Evolutionary conservation across 257 asterid genomes (phyloP).

Genomic region (Handroanthus guayacan): DNA sequence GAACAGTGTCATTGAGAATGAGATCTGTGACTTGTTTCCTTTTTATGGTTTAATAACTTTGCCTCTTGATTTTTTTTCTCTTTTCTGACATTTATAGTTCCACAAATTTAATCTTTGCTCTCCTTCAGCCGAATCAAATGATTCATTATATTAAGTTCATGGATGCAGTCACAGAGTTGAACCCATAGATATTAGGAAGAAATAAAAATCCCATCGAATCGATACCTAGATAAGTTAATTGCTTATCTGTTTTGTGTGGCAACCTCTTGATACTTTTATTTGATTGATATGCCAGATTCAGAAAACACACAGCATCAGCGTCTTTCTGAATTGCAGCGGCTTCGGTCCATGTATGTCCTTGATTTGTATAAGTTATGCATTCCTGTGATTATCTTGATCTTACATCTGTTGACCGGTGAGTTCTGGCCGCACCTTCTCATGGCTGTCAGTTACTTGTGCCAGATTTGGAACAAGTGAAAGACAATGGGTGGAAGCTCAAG

Average conservation of each 20-base stretch:
- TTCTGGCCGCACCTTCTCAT: conserved; percentile 36
- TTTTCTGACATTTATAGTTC: no score
- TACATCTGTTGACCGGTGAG: conserved; percentile 20
- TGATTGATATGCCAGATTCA: conserved; percentile 56
- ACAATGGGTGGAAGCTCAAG: conserved; percentile 99
- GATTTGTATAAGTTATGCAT: conserved; percentile 34
- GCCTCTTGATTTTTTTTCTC: not conserved
- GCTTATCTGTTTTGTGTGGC: conserved; percentile 20
- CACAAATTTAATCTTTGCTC: not conserved
- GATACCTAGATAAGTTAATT: conserved; percentile 16
- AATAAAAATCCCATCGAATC: conserved; percentile 18
- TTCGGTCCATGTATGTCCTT: conserved; percentile 88
- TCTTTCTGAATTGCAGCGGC: conserved; percentile 92
- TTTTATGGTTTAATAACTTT: not conserved
- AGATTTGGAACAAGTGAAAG: conserved; percentile 97
- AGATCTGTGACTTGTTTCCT: not conserved
- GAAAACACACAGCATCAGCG: conserved; percentile 93
- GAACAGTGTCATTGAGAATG: conserved; percentile 19
- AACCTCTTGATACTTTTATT: conserved; percentile 36
- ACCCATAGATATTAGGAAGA: conserved; percentile 11
- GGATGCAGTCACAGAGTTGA: conserved; percentile 10
- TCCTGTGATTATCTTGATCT: conserved; percentile 14
- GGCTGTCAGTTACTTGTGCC: conserved; percentile 40
- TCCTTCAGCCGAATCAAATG: conserved; percentile 1
- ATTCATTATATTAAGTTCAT: conserved; percentile 21